Conservation (phyloP, 768 basidiomycete species). For the Panus rudis region DNA sequence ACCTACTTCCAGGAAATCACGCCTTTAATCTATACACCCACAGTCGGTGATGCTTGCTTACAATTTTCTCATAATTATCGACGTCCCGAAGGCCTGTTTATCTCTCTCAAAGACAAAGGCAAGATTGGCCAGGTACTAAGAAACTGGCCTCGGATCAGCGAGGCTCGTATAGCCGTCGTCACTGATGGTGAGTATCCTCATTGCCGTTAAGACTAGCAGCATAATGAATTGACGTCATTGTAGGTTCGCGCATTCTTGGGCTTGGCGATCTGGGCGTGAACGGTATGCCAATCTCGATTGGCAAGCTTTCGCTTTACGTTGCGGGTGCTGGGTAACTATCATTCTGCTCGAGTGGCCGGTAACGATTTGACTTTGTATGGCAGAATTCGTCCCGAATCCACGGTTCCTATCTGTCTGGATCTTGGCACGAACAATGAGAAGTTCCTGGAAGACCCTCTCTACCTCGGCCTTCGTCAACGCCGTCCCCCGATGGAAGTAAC, state of each 20-base stretch:
- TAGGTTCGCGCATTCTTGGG: constrained; percentile 84
- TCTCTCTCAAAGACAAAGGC: constrained; percentile 82
- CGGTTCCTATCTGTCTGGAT: constrained; percentile 80
- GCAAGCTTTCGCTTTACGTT: constrained; percentile 88
- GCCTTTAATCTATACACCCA: constrained; percentile 88
- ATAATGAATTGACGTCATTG: constrained; percentile 7
- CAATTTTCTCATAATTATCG: constrained; percentile 77
- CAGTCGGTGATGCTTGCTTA: constrained; percentile 85
- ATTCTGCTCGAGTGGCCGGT: background rate
- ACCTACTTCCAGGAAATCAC: constrained; percentile 37
- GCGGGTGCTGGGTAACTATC: constrained; percentile 75
- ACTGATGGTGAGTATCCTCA: constrained; percentile 61
- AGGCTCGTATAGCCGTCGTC: constrained; percentile 86
- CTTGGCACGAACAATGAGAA: constrained; percentile 82
- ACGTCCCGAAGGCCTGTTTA: constrained; percentile 68
- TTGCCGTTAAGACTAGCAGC: background rate
- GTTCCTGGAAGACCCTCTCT: constrained; percentile 80
- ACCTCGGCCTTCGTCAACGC: constrained; percentile 76
- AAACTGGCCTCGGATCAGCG: constrained; percentile 65
- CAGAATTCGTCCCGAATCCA: constrained; percentile 71
- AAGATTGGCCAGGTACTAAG: constrained; percentile 61
- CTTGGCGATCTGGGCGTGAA: constrained; percentile 80
- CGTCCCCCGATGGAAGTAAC: constrained; percentile 59
- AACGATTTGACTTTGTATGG: constrained; percentile 1
- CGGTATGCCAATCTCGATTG: constrained; percentile 84